phyloP scores from a whole-genome alignment of 2,329 filamentous ascomycete genomes.

The Xylaria multiplex region DNA sequence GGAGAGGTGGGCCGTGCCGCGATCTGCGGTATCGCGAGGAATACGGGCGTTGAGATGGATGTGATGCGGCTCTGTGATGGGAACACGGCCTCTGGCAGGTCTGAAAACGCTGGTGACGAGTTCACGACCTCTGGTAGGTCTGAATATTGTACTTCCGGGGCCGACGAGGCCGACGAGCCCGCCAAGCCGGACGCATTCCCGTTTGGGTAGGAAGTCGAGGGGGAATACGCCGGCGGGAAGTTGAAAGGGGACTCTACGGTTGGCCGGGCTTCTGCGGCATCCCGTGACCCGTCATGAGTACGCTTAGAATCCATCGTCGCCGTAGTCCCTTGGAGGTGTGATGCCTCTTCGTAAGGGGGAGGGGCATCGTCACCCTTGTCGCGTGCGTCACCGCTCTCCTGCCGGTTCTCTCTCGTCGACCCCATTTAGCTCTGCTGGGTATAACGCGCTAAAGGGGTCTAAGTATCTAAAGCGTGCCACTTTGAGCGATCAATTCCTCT shows the following conservation, averaged over 20 bases:
- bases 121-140: constrained; percentile 27
- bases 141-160: constrained; percentile 24
- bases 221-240: constrained; percentile 48
- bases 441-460: constrained; percentile 5
- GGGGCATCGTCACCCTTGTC: constrained; percentile 29
- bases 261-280: constrained; percentile 39
- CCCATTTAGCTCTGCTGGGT: constrained; percentile 12
- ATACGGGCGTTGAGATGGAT: constrained; percentile 39
- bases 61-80: background rate
- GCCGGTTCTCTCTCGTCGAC: background rate
- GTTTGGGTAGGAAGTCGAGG: background rate
- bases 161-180: constrained; percentile 16
- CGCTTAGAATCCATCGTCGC: constrained; percentile 8
- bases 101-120: constrained; percentile 45
- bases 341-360: constrained; percentile 40
- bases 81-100: constrained; percentile 3
- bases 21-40: constrained; percentile 31
- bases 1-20: constrained; percentile 49
- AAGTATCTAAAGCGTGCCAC: background rate
- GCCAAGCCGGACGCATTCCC: constrained; percentile 7
- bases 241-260: constrained; percentile 53
- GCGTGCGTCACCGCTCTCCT: constrained; percentile 15
- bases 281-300: constrained; percentile 6
- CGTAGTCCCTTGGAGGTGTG: constrained; percentile 14
- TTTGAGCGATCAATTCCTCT: constrained; percentile 6